Base-by-base conservation (phyloP, 164 flowering plant genomes). In the Berberis vulgaris region DNA sequence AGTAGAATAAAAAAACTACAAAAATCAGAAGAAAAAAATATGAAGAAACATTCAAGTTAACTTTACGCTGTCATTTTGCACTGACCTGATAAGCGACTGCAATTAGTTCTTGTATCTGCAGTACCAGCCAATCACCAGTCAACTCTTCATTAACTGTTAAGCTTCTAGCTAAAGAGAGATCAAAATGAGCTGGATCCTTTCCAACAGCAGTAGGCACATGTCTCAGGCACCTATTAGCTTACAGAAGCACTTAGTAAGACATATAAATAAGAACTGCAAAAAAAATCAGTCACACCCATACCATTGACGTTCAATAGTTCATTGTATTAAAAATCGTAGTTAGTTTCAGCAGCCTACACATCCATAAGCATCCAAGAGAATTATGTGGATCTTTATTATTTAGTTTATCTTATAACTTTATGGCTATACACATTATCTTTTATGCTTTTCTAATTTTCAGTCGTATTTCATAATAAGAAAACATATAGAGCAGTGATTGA, bases 21-120 rank as follows among this genome's bases (percentile, higher is more conserved):
- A 50, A 5, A 50, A 8, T 8, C 2, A 50, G 54, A 5, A 8
- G 54, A 7, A 12, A 3, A 52, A 3, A 4, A 52, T 11, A 6
- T 4, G n/a, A 10, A 4, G n/a, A 52, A 4, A 10, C 8, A 52
- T 1, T 1, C 2, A 1, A 52, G 54, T 41, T 63, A 7, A 43
- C 61, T 46, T 2, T 26, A 13, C 45, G n/a, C 57, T 57, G 64
- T 62, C 57, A 43, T 7, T 41, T 46, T 49, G n/a, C 42, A 56
- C 55, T 39, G 45, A 94, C 99, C 99, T 94, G 97, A 76, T 91
- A 94, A 55, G 99, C 99, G 74, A 94, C 86, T 55, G 96, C 84
- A 70, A 94, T 79, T 54, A 94, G 76, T 72, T 91, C 97, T 65
- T 89, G 97, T 54, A 89, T 56, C 50, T 85, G 89, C 69, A 87